phyloP scores from a whole-genome alignment of 2,329 filamentous ascomycete genomes.

The Tolypocladium cylindrosporum region DNA sequence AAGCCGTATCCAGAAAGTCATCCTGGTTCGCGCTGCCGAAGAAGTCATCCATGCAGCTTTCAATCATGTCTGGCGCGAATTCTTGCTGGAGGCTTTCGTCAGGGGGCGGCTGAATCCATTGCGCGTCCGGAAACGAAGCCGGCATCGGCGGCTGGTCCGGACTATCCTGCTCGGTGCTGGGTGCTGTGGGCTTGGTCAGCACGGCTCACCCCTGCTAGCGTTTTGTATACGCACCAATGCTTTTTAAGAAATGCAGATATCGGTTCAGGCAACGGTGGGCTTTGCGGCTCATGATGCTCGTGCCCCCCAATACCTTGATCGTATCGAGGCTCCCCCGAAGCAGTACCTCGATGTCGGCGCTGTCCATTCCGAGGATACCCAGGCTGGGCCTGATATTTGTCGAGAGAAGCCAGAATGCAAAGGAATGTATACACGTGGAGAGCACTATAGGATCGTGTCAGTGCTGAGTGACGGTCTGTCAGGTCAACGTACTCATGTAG shows the following conservation, averaged over 20 bases:
- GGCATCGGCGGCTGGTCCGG: neutral
- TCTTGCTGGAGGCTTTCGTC: neutral
- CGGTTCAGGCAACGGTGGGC: conserved; percentile 12
- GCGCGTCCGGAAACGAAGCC: neutral
- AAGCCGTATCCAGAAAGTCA: conserved; percentile 3
- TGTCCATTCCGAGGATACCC: conserved; percentile 1
- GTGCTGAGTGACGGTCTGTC: neutral
- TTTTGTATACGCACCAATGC: conserved; percentile 2
- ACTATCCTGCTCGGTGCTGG: neutral
- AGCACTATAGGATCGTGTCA: conserved; percentile 8
- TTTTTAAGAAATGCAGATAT: conserved; percentile 8
- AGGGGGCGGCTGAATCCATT: neutral
- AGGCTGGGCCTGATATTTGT: conserved; percentile 3
- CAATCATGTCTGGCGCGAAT: neutral
- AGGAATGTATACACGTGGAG: conserved; percentile 16
- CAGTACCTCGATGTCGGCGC: conserved; percentile 6
- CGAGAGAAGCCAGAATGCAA: conserved; percentile 15
- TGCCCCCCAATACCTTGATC: conserved; percentile 8
- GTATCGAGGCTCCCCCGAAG: conserved; percentile 7
- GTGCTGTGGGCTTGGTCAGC: neutral
- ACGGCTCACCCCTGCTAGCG: neutral
- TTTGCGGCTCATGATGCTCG: conserved; percentile 13
- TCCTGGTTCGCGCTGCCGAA: conserved; percentile 5
- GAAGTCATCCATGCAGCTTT: conserved; percentile 6
- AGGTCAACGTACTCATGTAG: conserved; percentile 14